A percentile compares a stretch with the other conserved stretches of the same genome.
These are phyloP conservation scores for Periconia digitata DNA, from an alignment of 2,329 filamentous ascomycete genomes.

Conservation along the genomic window DNA sequence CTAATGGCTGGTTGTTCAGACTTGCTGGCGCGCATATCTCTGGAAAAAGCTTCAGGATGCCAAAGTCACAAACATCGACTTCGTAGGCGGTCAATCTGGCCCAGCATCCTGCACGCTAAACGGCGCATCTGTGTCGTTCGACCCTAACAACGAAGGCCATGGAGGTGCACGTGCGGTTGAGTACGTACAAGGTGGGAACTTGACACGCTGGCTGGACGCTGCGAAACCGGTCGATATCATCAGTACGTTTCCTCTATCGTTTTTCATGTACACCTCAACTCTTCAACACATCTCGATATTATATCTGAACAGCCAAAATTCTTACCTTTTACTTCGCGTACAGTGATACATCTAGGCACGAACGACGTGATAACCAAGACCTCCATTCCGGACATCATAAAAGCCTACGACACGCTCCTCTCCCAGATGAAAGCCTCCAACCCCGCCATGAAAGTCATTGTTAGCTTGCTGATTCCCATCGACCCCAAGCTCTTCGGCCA, in stretches of 20 bases:
- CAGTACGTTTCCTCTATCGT: conserved; percentile 27
- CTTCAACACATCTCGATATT: too few relatives aligned
- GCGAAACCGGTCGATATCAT: conserved; percentile 48
- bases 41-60: conserved; percentile 28
- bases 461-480: conserved; percentile 18
- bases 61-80: conserved; percentile 33
- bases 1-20: conserved; percentile 15
- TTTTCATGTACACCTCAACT: too few relatives aligned
- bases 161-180: conserved; percentile 45
- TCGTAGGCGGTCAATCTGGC: conserved; percentile 37
- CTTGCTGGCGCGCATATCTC: conserved; percentile 42
- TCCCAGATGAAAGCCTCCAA: conserved; percentile 48
- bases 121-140: conserved; percentile 44
- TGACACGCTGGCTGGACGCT: conserved; percentile 43
- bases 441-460: conserved; percentile 43
- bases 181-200: conserved; percentile 42
- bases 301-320: too few relatives aligned
- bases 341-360: conserved; percentile 42
- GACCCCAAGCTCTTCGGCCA: conserved; percentile 26
- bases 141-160: conserved; percentile 51
- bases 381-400: conserved; percentile 34
- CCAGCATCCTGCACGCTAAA: conserved; percentile 12
- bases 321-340: too few relatives aligned
- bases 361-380: conserved; percentile 46
- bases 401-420: conserved; percentile 43